A percentile compares a stretch with the other conserved stretches of the same genome.
Conservation (phyloP, 1,284 basidiomycete species). For the Austroboletus niveus region DNA sequence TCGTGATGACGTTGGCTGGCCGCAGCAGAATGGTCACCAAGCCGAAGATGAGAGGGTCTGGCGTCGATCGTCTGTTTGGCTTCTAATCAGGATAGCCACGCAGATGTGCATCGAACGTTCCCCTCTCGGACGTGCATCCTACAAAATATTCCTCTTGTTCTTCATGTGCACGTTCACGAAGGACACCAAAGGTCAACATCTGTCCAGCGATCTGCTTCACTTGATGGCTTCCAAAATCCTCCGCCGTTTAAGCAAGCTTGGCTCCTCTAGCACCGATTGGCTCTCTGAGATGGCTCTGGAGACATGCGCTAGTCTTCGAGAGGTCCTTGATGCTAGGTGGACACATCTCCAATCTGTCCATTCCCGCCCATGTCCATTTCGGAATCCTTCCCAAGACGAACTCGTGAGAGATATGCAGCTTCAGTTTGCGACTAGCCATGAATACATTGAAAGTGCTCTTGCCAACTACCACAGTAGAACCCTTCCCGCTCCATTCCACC, state of each 20-base stretch:
- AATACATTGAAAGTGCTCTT: constrained; percentile 3
- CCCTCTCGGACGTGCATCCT: not conserved
- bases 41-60: not conserved
- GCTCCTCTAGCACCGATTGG: not conserved
- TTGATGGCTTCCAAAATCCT: not conserved
- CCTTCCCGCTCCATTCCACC: constrained; percentile 8
- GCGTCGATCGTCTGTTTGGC: not conserved
- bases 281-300: not conserved
- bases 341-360: not conserved
- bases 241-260: not conserved
- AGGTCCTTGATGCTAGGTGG: not conserved
- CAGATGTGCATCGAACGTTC: constrained; percentile 7
- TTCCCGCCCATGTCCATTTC: not conserved
- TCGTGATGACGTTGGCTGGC: not conserved
- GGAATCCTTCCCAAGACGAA: not conserved
- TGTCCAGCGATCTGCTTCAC: not conserved
- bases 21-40: constrained; percentile 1
- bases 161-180: not conserved
- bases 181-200: not conserved
- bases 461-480: not conserved
- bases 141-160: not conserved
- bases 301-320: not conserved
- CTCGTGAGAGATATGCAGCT: not conserved
- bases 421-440: not conserved
- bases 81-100: not conserved